phyloP scores from a whole-genome alignment of 179 eudicot genomes.

The Actinidia arguta region DNA sequence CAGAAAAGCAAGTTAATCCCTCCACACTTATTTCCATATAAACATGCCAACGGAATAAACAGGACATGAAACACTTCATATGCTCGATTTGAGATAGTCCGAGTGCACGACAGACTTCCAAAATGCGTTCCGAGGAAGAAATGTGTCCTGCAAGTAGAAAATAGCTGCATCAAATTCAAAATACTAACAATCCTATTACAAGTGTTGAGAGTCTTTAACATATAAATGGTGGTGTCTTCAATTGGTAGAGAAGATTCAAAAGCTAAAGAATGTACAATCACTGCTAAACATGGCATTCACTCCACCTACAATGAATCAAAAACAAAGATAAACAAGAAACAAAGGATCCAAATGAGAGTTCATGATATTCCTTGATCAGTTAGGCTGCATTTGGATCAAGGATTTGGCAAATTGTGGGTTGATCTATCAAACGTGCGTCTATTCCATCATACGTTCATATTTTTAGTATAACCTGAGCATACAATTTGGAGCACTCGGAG shows the following conservation, averaged over 20 bases:
- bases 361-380: not conserved
- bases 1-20: no score
- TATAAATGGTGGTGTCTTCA: not conserved
- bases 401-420: no score
- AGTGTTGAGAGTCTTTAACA: not conserved
- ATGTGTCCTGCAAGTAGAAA: constrained; percentile 56
- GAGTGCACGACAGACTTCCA: constrained; percentile 44
- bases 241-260: not conserved
- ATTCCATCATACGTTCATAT: no score
- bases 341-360: not conserved
- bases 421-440: no score
- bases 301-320: not conserved
- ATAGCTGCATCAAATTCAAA: not conserved
- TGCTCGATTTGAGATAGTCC: constrained; percentile 45
- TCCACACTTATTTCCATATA: not conserved
- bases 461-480: no score
- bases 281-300: not conserved
- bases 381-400: no score
- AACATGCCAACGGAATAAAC: not conserved
- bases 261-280: not conserved
- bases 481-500: no score
- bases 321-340: not conserved
- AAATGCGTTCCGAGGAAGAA: constrained; percentile 62
- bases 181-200: not conserved
- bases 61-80: constrained; percentile 23